Evolutionary conservation across 768 basidiomycete species (phyloP).

Genomic region (Scleroderma bovista): DNA sequence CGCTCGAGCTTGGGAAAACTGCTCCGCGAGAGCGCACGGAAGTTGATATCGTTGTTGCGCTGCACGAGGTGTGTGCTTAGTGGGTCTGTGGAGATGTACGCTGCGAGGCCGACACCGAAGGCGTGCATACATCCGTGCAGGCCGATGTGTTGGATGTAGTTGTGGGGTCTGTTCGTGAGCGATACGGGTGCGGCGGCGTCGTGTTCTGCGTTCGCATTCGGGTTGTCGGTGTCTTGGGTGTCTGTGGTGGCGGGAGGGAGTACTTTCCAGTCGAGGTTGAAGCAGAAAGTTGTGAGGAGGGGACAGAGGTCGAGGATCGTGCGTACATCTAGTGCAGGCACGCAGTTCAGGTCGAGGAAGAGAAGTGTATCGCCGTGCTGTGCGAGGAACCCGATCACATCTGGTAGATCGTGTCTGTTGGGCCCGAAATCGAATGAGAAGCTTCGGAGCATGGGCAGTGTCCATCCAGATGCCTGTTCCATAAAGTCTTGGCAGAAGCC

Average conservation of each 20-base stretch:
- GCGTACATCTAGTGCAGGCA: constrained; percentile 51
- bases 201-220: constrained; percentile 10
- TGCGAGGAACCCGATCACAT: constrained; percentile 53
- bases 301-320: constrained; percentile 62
- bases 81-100: constrained; percentile 36
- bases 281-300: constrained; percentile 53
- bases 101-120: constrained; percentile 57
- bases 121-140: constrained; percentile 65
- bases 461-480: constrained; percentile 66
- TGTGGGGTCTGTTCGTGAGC: constrained; percentile 49
- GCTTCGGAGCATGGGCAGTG: constrained; percentile 51
- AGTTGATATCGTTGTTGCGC: constrained; percentile 61
- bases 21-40: constrained; percentile 42
- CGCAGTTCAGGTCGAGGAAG: constrained; percentile 62
- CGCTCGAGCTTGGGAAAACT: constrained; percentile 60
- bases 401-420: constrained; percentile 44
- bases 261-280: constrained; percentile 75
- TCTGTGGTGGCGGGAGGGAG: constrained; percentile 22
- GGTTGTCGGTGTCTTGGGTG: constrained; percentile 5
- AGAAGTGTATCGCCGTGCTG: constrained; percentile 53
- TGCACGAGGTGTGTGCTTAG: constrained; percentile 41
- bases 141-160: constrained; percentile 55
- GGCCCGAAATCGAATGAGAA: constrained; percentile 48
- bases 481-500: constrained; percentile 61
- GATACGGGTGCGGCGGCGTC: constrained; percentile 29